Evolutionary conservation across 106 monocot species (phyloP).

Genomic region (Dendrobium officinale): DNA sequence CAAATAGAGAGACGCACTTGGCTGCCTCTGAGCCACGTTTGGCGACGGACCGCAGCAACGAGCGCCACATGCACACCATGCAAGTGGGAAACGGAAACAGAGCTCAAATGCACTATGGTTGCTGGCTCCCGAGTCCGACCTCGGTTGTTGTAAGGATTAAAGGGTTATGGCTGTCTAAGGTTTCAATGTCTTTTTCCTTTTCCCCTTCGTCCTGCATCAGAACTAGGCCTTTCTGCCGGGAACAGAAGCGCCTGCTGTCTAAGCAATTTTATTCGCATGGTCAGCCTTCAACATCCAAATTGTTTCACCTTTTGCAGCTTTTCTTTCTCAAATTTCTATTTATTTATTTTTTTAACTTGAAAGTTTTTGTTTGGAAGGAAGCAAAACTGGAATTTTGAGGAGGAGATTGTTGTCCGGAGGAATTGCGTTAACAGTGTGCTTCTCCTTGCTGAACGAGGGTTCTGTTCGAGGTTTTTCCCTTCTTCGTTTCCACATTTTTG

Average conservation of each 20-base stretch:
- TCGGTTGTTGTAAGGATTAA: background rate
- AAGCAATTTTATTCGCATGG: background rate
- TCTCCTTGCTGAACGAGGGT: slow-evolving; percentile 40
- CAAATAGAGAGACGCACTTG: too few relatives aligned
- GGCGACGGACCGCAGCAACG: background rate
- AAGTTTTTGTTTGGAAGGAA: slow-evolving; percentile 14
- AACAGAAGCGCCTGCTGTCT: background rate
- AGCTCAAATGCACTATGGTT: background rate
- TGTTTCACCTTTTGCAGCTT: background rate
- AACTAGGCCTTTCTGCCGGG: background rate
- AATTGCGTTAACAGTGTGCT: slow-evolving; percentile 38
- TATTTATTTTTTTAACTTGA: background rate
- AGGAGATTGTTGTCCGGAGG: slow-evolving; percentile 40
- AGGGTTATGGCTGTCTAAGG: background rate
- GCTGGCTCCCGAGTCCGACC: background rate
- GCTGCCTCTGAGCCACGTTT: background rate
- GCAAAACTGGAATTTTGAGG: slow-evolving; percentile 28
- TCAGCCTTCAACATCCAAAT: background rate
- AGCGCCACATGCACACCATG: background rate
- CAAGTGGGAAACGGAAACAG: background rate
- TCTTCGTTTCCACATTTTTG: background rate
- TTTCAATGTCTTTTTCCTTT: background rate
- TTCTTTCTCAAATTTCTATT: background rate
- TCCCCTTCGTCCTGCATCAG: background rate
- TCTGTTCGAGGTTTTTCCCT: slow-evolving; percentile 39